Conservation (phyloP, 2,329 filamentous ascomycete species). For the Aspergillus bombycis region DNA sequence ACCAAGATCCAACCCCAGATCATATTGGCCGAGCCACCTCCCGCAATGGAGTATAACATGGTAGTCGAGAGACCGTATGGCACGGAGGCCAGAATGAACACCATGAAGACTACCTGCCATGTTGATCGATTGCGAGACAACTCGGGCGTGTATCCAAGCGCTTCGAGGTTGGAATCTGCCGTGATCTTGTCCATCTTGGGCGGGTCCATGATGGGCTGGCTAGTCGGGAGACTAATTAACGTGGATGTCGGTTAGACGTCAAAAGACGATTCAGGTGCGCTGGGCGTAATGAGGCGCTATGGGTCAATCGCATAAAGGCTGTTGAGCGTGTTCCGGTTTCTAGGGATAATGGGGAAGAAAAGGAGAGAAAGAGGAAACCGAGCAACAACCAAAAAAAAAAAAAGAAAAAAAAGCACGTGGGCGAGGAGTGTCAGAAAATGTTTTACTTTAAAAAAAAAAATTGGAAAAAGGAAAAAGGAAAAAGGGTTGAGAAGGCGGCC, state of each 20-base stretch:
- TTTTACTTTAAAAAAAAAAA: not conserved
- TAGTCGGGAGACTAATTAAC: not conserved
- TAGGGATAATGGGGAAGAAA: too few relatives aligned
- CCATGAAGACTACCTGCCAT: conserved; percentile 28
- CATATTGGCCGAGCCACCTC: conserved; percentile 70
- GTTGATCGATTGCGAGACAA: conserved; percentile 27
- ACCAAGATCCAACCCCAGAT: conserved; percentile 71
- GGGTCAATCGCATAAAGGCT: not conserved
- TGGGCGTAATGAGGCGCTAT: too few relatives aligned
- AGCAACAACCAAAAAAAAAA: not conserved
- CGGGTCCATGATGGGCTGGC: not conserved
- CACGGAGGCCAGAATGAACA: conserved; percentile 72
- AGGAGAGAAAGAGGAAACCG: too few relatives aligned
- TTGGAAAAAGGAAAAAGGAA: not conserved
- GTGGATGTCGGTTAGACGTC: not conserved
- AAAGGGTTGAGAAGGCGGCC: not conserved
- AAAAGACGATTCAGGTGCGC: not conserved
- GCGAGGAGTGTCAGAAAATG: not conserved
- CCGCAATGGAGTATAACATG: conserved; percentile 68
- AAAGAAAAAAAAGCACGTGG: not conserved
- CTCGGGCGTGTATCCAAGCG: conserved; percentile 24
- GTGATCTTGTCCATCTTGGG: conserved; percentile 3
- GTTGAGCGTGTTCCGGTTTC: not conserved
- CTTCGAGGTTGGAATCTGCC: conserved; percentile 23
- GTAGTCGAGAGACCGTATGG: conserved; percentile 75